Base-by-base conservation (phyloP, 192 early-diverging fungal genomes). In the Coemansia sp. region DNA sequence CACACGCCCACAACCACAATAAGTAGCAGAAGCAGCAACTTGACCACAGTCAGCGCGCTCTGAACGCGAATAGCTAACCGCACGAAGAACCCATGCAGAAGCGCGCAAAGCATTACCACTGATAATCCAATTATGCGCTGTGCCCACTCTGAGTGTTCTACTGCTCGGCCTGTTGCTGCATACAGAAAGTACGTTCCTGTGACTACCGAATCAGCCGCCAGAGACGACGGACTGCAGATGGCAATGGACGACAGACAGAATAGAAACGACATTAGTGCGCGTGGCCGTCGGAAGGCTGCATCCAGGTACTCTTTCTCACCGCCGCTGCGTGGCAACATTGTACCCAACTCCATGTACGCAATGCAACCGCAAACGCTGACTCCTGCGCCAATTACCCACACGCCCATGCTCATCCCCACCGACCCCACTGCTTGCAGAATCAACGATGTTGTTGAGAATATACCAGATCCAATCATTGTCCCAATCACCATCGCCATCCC, bases 301-400 rank as follows among this genome's bases (percentile, higher is more conserved):
- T 78, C 83, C 49, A 87, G 75, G 56, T 87, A 87, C 61, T 82
- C 83, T 75, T 86, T 78, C 65, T 88, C 87, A 22, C 87, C 87
- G 10, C 87, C 87, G 57, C 80, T 83, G 2, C 65, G 50, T 3
- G 77, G 75, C 30, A 86, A 57, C 84, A 85, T 82, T 0, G 82
- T 82, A 9, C 84, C 84, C 10, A 84, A 64, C 64, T 84, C 83
- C 58, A 86, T 68, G 28, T 84, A 84, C 32, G 72, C 65, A 0
- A 66, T 56, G 25, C 74, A 76, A 4, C 71, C 75, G 53, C 74
- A 77, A 12, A 74, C 21, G 47, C 74, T 82, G 32, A 78, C 60
- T 3, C 51, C 31, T 0, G 73, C 81, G 22, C 81, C 81, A 12
- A 82, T 21, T 4, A 66, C 48, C 81, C 81, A 82, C 58, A 82